phyloP scores from a whole-genome alignment of 352 stramenopile species.

The Globisporangium nagaii region DNA sequence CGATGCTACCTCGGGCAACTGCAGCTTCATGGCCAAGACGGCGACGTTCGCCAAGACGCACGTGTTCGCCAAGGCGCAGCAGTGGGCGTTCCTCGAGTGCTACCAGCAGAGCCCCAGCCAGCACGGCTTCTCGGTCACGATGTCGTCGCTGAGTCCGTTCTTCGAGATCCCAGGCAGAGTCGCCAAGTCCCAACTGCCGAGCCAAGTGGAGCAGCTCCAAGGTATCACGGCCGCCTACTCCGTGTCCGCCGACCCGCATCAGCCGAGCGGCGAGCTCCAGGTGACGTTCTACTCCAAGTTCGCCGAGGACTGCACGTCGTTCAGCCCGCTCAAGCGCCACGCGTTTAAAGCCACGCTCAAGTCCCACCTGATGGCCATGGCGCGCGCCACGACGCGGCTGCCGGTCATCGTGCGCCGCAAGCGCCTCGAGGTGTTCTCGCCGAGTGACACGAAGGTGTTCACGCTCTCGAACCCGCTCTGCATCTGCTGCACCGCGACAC shows the following conservation, averaged over 20 bases:
- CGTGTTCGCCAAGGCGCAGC: conserved; percentile 37
- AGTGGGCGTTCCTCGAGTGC: conserved; percentile 42
- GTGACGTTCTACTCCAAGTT: conserved; percentile 17
- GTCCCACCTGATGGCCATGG: conserved; percentile 16
- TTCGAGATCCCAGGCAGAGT: neutral
- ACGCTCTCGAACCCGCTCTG: conserved; percentile 24
- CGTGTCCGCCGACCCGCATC: neutral
- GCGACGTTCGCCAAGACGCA: conserved; percentile 40
- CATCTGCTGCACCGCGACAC: conserved; percentile 36
- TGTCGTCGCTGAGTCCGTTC: conserved; percentile 26
- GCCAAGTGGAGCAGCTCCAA: conserved; percentile 19
- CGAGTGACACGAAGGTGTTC: conserved; percentile 19
- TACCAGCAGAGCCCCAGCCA: conserved; percentile 8
- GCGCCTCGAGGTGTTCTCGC: conserved; percentile 37
- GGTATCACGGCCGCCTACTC: conserved; percentile 22
- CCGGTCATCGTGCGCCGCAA: conserved; percentile 33
- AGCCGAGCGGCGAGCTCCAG: conserved; percentile 1
- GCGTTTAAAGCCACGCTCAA: conserved; percentile 15
- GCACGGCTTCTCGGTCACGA: conserved; percentile 33
- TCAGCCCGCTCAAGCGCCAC: conserved; percentile 13
- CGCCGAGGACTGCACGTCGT: conserved; percentile 10
- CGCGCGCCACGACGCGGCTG: conserved; percentile 20
- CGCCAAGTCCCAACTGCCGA: neutral
- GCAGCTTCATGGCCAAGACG: conserved; percentile 31
- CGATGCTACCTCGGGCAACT: neutral